These are phyloP conservation scores for Myxozyma vanderwaltii DNA, from an alignment of 805 yeast species.

Conservation along the genomic window DNA sequence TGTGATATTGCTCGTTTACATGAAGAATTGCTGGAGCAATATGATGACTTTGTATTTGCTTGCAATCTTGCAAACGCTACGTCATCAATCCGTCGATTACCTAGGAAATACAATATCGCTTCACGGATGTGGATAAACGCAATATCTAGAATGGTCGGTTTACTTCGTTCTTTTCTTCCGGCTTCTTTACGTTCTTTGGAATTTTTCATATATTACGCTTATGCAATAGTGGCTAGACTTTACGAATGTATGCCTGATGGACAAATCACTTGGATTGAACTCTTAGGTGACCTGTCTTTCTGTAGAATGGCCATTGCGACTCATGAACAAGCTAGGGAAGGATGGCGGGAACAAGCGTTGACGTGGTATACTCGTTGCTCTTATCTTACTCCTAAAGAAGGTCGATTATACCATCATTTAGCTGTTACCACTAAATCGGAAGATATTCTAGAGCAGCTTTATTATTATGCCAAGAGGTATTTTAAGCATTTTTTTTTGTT, in stretches of 20 bases:
- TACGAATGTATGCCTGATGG: constrained; percentile 15
- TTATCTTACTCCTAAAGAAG: constrained; percentile 19
- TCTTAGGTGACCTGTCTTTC: constrained; percentile 27
- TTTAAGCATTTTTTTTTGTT: neutral
- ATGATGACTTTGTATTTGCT: constrained; percentile 29
- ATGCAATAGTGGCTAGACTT: constrained; percentile 21
- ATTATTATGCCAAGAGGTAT: constrained; percentile 27
- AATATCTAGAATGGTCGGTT: constrained; percentile 13
- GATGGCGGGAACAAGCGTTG: constrained; percentile 23
- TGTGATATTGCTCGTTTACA: constrained; percentile 17
- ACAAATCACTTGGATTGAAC: constrained; percentile 25
- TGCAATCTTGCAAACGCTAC: constrained; percentile 17
- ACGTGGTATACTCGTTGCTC: constrained; percentile 28
- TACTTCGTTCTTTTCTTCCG: constrained; percentile 18
- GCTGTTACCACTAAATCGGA: constrained; percentile 13
- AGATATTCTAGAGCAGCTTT: constrained; percentile 25
- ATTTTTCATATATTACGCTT: constrained; percentile 16
- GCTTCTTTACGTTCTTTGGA: constrained; percentile 9
- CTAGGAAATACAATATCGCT: constrained; percentile 24
- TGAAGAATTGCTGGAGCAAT: constrained; percentile 19
- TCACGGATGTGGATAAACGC: constrained; percentile 29
- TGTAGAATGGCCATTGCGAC: constrained; percentile 21
- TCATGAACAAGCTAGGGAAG: neutral
- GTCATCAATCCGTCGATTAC: constrained; percentile 13
- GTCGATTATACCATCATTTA: constrained; percentile 28